These are phyloP conservation scores for Yarrowia divulgata DNA, from an alignment of 805 yeast genomes.

Conservation along the genomic window DNA sequence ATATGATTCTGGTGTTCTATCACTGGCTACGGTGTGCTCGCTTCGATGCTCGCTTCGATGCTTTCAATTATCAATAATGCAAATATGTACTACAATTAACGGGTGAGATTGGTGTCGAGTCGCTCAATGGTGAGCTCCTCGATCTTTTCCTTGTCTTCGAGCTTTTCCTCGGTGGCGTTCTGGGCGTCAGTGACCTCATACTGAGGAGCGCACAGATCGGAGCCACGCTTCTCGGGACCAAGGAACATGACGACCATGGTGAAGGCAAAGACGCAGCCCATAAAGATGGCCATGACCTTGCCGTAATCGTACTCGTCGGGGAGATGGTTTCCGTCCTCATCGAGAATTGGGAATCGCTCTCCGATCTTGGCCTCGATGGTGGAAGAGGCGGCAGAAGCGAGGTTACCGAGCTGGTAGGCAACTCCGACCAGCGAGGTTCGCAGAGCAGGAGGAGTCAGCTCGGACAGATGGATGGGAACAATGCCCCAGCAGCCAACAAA, in stretches of 20 bases:
- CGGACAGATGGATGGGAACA: conserved; percentile 69
- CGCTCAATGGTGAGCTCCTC: conserved; percentile 25
- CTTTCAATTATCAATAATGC: too few relatives aligned
- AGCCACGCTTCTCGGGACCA: conserved; percentile 62
- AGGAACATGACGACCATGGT: conserved; percentile 57
- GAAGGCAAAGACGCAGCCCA: conserved; percentile 68
- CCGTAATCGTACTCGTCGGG: conserved; percentile 62
- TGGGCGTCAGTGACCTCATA: conserved; percentile 40
- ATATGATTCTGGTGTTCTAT: too few relatives aligned
- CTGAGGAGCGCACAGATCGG: conserved; percentile 42
- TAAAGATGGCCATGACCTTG: conserved; percentile 73
- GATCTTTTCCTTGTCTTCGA: conserved; percentile 2
- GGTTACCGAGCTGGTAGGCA: conserved; percentile 74
- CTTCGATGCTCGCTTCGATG: too few relatives aligned
- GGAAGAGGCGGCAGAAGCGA: conserved; percentile 73
- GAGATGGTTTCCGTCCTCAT: conserved; percentile 49
- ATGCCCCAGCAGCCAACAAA: conserved; percentile 80
- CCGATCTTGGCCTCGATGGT: conserved; percentile 73
- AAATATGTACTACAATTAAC: conserved; percentile 1
- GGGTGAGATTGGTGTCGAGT: conserved; percentile 13
- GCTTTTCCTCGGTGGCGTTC: conserved; percentile 1
- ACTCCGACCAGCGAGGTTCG: conserved; percentile 68
- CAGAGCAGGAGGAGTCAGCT: conserved; percentile 69
- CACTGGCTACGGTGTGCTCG: too few relatives aligned
- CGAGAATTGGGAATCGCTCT: conserved; percentile 61